These are phyloP conservation scores for Polysphondylium violaceum DNA, from an alignment of 78 protist genomes.

Conservation along the genomic window DNA sequence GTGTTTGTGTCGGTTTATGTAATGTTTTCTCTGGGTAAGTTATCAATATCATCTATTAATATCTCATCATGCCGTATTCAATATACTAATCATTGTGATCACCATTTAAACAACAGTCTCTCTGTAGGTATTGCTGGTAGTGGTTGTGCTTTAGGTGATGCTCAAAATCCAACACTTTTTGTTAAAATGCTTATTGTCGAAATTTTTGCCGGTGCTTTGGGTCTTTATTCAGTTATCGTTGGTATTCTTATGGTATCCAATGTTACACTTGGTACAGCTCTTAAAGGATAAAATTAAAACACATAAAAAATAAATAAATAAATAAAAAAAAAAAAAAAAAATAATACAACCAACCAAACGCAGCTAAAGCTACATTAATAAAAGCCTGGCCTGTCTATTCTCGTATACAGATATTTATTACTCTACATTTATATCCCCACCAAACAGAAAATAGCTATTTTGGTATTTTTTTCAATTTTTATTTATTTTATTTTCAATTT, in stretches of 20 bases:
- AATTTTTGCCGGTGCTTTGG: constrained; percentile 97
- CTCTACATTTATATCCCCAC: too few species aligned
- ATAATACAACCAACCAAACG: too few species aligned
- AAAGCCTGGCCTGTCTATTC: too few species aligned
- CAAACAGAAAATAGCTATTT: too few species aligned
- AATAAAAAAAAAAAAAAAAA: too few species aligned
- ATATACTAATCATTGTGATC: not conserved
- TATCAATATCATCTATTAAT: not conserved
- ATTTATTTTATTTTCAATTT: too few species aligned
- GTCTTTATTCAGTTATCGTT: constrained; percentile 96
- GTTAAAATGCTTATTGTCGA: constrained; percentile 97
- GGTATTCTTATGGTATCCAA: constrained; percentile 95
- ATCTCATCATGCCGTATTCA: not conserved
- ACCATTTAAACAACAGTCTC: constrained; percentile 9
- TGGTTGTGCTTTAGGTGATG: constrained; percentile 99
- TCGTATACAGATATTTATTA: too few species aligned
- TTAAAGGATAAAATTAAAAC: too few species aligned
- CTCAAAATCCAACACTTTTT: constrained; percentile 94
- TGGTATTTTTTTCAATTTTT: too few species aligned
- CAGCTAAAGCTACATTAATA: too few species aligned
- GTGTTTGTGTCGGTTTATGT: constrained; percentile 92
- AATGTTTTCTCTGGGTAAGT: constrained; percentile 92
- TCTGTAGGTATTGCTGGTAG: constrained; percentile 93
- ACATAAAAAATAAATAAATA: too few species aligned
- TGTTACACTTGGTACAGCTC: too few species aligned